Evolutionary conservation across 208 protist genomes (phyloP).

Genomic region (Crithidia bombi): DNA sequence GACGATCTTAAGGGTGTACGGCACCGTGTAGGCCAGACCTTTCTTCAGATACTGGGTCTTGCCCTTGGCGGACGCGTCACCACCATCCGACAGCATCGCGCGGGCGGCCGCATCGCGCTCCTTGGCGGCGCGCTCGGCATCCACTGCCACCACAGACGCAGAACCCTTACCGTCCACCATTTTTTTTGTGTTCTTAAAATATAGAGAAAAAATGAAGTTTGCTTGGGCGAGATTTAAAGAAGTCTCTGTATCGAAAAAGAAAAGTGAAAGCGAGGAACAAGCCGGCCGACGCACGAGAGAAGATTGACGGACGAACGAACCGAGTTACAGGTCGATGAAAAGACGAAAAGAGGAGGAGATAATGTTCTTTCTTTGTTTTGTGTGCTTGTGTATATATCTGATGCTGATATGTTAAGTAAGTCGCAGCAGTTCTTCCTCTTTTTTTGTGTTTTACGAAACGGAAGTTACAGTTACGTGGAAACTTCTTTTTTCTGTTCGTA

Average conservation of each 20-base stretch:
- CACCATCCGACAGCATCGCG: conserved; percentile 55
- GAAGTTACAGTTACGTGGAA: conserved; percentile 1
- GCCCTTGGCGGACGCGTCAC: conserved; percentile 19
- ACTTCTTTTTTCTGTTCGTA: conserved; percentile 6
- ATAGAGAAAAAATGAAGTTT: not conserved
- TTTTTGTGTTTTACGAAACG: too few species aligned
- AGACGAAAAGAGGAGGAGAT: not conserved
- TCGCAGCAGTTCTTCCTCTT: conserved; percentile 13
- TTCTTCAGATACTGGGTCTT: conserved; percentile 46
- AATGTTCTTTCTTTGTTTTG: conserved; percentile 17
- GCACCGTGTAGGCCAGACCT: conserved; percentile 70
- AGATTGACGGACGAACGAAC: conserved; percentile 10
- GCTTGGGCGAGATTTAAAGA: not conserved
- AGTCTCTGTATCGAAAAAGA: not conserved
- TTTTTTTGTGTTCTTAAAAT: conserved; percentile 7
- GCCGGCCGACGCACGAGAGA: not conserved
- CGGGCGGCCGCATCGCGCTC: conserved; percentile 62
- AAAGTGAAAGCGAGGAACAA: not conserved
- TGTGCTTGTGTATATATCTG: conserved; percentile 16
- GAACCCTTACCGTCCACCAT: conserved; percentile 65
- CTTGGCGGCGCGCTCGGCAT: conserved; percentile 51
- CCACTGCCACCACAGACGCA: conserved; percentile 60
- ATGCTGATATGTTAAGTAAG: conserved; percentile 2
- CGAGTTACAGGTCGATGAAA: conserved; percentile 1
- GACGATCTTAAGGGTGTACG: conserved; percentile 68